Evolutionary conservation across 2,329 filamentous ascomycete species (phyloP).

Genomic region (Exophiala sp.): DNA sequence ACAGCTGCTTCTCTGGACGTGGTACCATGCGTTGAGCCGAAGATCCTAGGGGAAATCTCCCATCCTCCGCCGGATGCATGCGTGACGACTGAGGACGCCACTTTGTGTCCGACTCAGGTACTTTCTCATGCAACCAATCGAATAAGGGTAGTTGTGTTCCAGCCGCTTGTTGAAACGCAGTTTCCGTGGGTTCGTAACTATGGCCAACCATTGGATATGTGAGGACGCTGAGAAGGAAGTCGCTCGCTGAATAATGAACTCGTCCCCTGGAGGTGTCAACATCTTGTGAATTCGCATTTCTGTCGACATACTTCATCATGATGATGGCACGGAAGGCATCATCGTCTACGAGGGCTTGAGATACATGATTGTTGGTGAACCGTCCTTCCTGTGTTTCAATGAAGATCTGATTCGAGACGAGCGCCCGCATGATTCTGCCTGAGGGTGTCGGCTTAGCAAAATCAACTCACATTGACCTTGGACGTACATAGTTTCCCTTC

Average conservation of each 20-base stretch:
- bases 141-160: conserved; percentile 5
- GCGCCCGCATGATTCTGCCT: conserved; percentile 9
- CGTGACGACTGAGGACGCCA: background rate
- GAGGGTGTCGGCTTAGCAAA: background rate
- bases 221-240: conserved; percentile 2
- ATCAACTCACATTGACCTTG: background rate
- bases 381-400: conserved; percentile 1
- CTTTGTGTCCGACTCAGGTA: background rate
- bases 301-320: conserved; percentile 1
- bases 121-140: conserved; percentile 7
- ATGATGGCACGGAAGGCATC: conserved; percentile 5
- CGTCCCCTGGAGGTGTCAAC: conserved; percentile 3
- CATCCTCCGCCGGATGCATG: too few species aligned
- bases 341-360: conserved; percentile 2
- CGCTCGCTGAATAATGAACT: conserved; percentile 9
- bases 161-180: conserved; percentile 7
- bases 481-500: background rate
- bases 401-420: conserved; percentile 9
- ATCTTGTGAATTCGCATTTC: background rate
- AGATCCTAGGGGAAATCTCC: too few species aligned
- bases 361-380: conserved; percentile 8
- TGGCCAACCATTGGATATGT: background rate
- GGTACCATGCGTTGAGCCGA: conserved; percentile 1
- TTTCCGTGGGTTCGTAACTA: background rate
- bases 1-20: conserved; percentile 6